Base-by-base conservation (phyloP, 371 early-diverging fungal genomes). In the Rhizopus stolonifer region DNA sequence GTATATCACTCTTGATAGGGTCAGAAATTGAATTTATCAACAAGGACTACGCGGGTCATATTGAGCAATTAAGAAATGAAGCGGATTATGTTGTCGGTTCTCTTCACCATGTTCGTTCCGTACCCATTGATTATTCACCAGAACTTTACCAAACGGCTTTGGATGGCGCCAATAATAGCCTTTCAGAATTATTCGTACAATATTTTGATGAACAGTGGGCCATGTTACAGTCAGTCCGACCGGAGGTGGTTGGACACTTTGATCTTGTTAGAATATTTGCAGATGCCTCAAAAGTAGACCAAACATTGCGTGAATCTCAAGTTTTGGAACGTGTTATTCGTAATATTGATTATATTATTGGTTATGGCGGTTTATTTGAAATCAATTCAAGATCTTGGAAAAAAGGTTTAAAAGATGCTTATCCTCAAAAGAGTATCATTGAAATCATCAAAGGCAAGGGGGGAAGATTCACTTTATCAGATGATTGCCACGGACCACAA, bases 331-430 rank as follows among this genome's bases (percentile, higher is more conserved):
- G 74, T 48, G 83, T 95, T n/a, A 54, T 69, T 21, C 80, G 95
- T 38, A 98, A 98, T 60, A 77, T 94, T n/a, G 87, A 90, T n/a
- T 76, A 57, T 56, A 85, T 91, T 10, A 71, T 85, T 7, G 62
- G 57, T 4, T 91, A 92, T 61, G 95, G 89, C 24, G 94, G 92
- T 1, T 52, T 96, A 3, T 91, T 98, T 54, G 98, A 98, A 61
- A 82, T 98, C 71, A 98, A 96, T 69, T 81, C 93, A 19, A 72
- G 93, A 6, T 92, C 92, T 25, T 95, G 88, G 89, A 94, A 94
- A 59, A 95, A 95, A 67, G 87, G 88, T 0, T 74, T 94, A n/a
- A 46, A 55, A 11, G 81, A 83, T 54, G 91, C 96, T 4, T 96
- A 96, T 65, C 98, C 98, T 32, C 83, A 82, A 46, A 67, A 82